Evolutionary conservation across 2,329 filamentous ascomycete species (phyloP), one percentile per base, ranked within the genome.

Genomic region (Claviceps paspali): DNA sequence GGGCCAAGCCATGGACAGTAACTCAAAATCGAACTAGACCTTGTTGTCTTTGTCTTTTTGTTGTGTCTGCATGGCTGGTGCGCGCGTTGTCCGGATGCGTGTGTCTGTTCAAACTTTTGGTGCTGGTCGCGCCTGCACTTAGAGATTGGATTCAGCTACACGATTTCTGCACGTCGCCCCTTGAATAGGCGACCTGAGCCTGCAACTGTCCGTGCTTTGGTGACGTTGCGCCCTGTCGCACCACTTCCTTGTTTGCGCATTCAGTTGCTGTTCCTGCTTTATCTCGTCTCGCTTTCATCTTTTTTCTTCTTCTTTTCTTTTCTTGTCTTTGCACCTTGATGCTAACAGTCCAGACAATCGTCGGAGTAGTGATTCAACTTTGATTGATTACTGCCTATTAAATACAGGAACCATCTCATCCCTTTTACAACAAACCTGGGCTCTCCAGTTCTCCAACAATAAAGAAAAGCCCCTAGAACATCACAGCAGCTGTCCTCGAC

Each of bases 151-250:
- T n/a, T n/a, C 31, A 23, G 37, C 31, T 38, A 30, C 26, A 38
- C 31, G 26, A 27, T 38, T 28, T 24, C 39, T 41, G 40, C 40
- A 35, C 22, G 32, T 37, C 31, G 38, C 37, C 38, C n/a, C 35
- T 39, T 19, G 19, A 35, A 41, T 42, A 41, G 41, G 38, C 45
- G 49, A 39, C 44, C 36, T 42, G 38, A 27, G 39, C 30, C 48
- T 52, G 51, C 50, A 50, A 40, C 44, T 43, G 38, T 35, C 51
- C 51, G 51, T 41, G 21, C 36, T 44, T 49, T 41, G n/a, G 47
- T 47, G 48, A 50, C 44, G 34, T 27, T 31, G 22, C 29, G 26
- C 38, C 36, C 24, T 17, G 43, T 43, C 42, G 29, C 35, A 41
- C 39, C 29, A 29, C 27, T 35, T 26, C 11, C 35, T 29, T 31